These are phyloP conservation scores for Silene vulgaris DNA, from an alignment of 179 eudicot genomes.

Conservation along the genomic window DNA sequence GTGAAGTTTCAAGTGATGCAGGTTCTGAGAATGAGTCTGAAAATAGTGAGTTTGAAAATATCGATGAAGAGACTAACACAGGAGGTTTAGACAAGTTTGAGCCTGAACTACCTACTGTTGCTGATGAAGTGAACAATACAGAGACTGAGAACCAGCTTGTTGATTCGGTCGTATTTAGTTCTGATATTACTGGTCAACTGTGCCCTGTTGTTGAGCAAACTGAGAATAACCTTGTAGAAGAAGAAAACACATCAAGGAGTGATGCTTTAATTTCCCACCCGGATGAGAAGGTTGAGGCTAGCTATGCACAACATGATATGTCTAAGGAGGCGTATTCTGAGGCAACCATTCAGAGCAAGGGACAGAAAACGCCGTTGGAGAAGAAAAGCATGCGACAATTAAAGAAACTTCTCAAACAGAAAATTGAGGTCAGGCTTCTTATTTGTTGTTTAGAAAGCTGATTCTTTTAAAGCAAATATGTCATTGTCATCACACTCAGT, in stretches of 20 bases:
- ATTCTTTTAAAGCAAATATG: neutral
- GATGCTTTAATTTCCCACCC: neutral
- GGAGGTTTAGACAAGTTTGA: slow-evolving; percentile 6
- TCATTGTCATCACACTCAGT: neutral
- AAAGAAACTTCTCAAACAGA: slow-evolving; percentile 28
- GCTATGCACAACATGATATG: neutral
- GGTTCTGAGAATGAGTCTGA: neutral
- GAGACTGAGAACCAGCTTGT: neutral
- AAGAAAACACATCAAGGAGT: neutral
- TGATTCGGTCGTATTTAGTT: neutral
- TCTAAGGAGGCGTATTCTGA: slow-evolving; percentile 13
- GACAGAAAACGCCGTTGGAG: slow-evolving; percentile 16
- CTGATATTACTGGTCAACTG: slow-evolving; percentile 6
- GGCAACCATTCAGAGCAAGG: neutral
- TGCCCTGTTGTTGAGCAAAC: slow-evolving; percentile 12
- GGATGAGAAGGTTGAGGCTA: slow-evolving; percentile 6
- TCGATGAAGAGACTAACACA: no score
- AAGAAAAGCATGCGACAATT: slow-evolving; percentile 26
- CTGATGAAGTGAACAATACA: slow-evolving; percentile 9
- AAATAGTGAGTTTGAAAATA: neutral
- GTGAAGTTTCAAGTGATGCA: neutral
- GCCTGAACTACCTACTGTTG: neutral
- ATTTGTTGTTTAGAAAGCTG: neutral
- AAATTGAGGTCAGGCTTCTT: slow-evolving; percentile 21
- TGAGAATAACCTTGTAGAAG: slow-evolving; percentile 8